Evolutionary conservation across 371 early-diverging fungal species (phyloP).

Genomic region (Mucor velutinosus): DNA sequence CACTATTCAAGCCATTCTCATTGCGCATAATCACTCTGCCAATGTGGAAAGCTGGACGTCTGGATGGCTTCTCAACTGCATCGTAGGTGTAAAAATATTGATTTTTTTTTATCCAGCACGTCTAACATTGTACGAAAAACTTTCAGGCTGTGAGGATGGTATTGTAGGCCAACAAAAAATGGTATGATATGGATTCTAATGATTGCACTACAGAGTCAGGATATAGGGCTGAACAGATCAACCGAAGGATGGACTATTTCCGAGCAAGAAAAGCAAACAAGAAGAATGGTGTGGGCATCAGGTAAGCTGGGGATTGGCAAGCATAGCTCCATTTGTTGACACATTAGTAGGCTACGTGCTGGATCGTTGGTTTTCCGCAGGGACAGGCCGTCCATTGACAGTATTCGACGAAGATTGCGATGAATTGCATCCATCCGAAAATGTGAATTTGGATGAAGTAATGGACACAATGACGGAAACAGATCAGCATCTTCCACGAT

Average conservation of each 20-base stretch:
- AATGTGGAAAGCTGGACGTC: conserved; percentile 24
- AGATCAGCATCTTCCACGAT: conserved; percentile 19
- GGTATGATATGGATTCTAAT: neutral
- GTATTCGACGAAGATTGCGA: conserved; percentile 45
- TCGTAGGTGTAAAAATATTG: conserved; percentile 6
- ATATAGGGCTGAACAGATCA: conserved; percentile 54
- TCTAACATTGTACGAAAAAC: neutral
- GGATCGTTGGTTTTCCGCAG: conserved; percentile 45
- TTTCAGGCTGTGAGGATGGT: conserved; percentile 31
- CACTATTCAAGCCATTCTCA: conserved; percentile 36
- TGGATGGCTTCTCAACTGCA: conserved; percentile 36
- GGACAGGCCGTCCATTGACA: conserved; percentile 32
- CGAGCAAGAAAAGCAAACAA: conserved; percentile 44
- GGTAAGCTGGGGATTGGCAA: neutral
- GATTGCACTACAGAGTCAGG: conserved; percentile 39
- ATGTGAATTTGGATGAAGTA: conserved; percentile 34
- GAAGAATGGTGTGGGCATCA: conserved; percentile 59
- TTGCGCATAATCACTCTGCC: conserved; percentile 36
- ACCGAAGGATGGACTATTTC: conserved; percentile 39
- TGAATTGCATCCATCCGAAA: conserved; percentile 29
- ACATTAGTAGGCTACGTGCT: conserved; percentile 42
- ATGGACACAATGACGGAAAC: conserved; percentile 31
- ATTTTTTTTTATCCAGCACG: neutral
- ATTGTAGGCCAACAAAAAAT: neutral
- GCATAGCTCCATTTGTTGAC: no score